phyloP scores from a whole-genome alignment of 2,329 filamentous ascomycete genomes.

The Allantophomopsis lycopodina region DNA sequence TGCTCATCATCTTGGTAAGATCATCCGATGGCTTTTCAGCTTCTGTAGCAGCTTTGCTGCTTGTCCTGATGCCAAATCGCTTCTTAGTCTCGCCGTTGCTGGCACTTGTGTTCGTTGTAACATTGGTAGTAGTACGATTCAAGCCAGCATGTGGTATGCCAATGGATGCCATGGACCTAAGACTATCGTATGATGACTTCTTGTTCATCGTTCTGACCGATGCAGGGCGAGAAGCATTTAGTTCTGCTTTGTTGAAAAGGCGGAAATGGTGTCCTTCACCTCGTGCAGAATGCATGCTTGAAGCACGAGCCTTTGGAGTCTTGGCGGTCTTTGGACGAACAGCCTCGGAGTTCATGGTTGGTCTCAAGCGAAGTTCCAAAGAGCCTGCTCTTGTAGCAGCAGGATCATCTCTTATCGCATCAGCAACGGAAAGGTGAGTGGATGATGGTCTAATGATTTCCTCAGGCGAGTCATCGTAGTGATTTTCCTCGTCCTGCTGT shows the following conservation, averaged over 20 bases:
- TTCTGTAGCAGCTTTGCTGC: conserved; percentile 32
- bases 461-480: conserved; percentile 17
- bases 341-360: conserved; percentile 55
- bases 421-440: conserved; percentile 7
- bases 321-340: conserved; percentile 8
- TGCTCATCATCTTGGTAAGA: conserved; percentile 88
- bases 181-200: conserved; percentile 17
- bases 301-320: conserved; percentile 10
- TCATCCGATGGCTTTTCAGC: conserved; percentile 68
- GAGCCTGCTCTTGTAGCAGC: conserved; percentile 54
- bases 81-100: conserved; percentile 21
- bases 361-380: conserved; percentile 69
- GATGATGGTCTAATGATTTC: conserved; percentile 13
- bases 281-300: conserved; percentile 12
- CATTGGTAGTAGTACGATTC: conserved; percentile 11
- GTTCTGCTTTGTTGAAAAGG: conserved; percentile 21
- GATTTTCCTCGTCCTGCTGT: conserved; percentile 15
- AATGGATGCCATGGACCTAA: conserved; percentile 9
- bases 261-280: conserved; percentile 23
- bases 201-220: conserved; percentile 12
- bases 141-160: conserved; percentile 10
- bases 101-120: conserved; percentile 9
- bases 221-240: conserved; percentile 5
- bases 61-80: conserved; percentile 37
- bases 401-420: conserved; percentile 29